Conservation (phyloP, 306 rosid species). For the Gleditsia sinensis region DNA sequence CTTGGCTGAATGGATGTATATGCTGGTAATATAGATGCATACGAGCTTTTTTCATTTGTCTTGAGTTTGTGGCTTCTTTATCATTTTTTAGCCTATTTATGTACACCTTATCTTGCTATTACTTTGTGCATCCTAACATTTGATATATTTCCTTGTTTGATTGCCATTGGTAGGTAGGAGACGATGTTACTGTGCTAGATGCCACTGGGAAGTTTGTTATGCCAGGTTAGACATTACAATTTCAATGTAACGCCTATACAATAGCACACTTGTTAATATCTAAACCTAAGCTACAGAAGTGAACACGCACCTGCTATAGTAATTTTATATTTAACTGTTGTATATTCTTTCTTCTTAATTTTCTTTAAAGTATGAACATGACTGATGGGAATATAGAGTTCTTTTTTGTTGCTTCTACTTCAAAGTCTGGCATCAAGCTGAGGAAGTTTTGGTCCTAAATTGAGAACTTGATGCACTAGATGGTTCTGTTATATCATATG, state of each 20-base stretch:
- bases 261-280: not conserved
- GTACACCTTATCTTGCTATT: not conserved
- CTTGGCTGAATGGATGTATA: not conserved
- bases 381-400: slow-evolving; percentile 14
- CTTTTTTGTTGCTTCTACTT: slow-evolving; percentile 8
- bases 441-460: slow-evolving; percentile 8
- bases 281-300: not conserved
- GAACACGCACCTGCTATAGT: slow-evolving; percentile 5
- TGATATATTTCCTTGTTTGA: slow-evolving; percentile 6
- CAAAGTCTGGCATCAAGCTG: not conserved
- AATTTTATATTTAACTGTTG: not conserved
- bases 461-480: slow-evolving; percentile 1
- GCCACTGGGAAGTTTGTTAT: slow-evolving; percentile 94
- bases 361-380: not conserved
- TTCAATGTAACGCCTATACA: slow-evolving; percentile 14
- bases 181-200: slow-evolving; percentile 78
- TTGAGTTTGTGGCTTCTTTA: not conserved
- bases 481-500: slow-evolving; percentile 10
- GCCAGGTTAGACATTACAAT: slow-evolving; percentile 67
- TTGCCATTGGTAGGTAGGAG: slow-evolving; percentile 64
- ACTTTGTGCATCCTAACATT: slow-evolving; percentile 20
- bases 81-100: not conserved
- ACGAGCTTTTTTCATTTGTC: not conserved
- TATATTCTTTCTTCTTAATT: not conserved
- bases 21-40: not conserved